Percentiles rank a stretch among this genome's conserved stretches.
Evolutionary conservation across 2,329 filamentous ascomycete genomes (phyloP).

Genomic region (Talaromyces sp.): DNA sequence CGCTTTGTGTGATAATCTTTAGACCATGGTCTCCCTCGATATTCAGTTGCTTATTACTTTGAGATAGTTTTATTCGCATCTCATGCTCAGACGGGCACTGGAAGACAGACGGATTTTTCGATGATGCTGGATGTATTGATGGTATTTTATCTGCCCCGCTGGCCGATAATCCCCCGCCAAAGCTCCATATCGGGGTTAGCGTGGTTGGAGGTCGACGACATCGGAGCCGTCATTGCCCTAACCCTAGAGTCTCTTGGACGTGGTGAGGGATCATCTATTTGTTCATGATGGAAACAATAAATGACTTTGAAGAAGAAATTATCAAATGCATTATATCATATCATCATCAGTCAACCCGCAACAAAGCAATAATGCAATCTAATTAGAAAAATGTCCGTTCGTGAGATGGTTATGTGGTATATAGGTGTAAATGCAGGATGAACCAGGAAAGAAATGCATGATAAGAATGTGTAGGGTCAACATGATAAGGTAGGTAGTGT

Average conservation of each 20-base stretch:
- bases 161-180: slow-evolving; percentile 19
- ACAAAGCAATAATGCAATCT: neutral
- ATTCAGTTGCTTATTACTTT: neutral
- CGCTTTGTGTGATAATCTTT: neutral
- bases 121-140: neutral
- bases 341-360: slow-evolving; percentile 2
- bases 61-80: neutral
- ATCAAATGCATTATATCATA: neutral
- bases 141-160: slow-evolving; percentile 18
- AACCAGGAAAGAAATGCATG: neutral
- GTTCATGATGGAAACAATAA: neutral
- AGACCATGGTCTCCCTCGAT: neutral
- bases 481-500: neutral
- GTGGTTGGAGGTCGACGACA: slow-evolving; percentile 11
- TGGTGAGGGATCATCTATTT: neutral
- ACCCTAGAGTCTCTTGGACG: neutral
- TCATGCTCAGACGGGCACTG: neutral
- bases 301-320: neutral
- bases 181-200: slow-evolving; percentile 18
- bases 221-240: slow-evolving; percentile 14
- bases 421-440: slow-evolving; percentile 4
- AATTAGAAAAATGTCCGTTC: slow-evolving; percentile 2
- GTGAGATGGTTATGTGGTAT: slow-evolving; percentile 4
- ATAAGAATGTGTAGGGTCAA: neutral
- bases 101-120: neutral